Base-by-base conservation (phyloP, 805 yeast species). In the Sugiyamaella lignohabitans region DNA sequence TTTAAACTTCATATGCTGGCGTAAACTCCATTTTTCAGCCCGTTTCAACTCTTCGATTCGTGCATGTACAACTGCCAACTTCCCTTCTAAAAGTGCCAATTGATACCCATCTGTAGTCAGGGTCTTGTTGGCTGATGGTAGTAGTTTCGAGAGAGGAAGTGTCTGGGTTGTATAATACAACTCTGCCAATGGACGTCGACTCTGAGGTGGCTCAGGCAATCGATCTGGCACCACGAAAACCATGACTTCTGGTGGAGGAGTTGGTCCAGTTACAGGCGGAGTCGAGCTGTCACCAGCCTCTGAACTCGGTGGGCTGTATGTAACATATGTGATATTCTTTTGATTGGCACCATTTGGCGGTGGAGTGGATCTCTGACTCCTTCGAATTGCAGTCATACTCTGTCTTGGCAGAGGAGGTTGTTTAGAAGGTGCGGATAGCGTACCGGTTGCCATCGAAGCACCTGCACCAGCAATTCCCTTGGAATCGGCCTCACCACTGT, bases 21-120 rank as follows among this genome's bases (percentile, higher is more conserved):
- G 73, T 45, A 93, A 69, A 19, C 95, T 82, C 98, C 98, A 93
- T 57, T 85, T 80, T 1, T 86, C 84, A 48, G 83, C 82, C 40
- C 95, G 72, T 62, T 87, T 87, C 52, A 93, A 71, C 62, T 91
- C 98, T 59, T 91, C 98, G 40, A 93, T 89, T 51, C 98, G 73
- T 1, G 94, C 84, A 57, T 87, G 84, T 17, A 87, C 79, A 8
- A 88, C 96, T 0, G 95, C 86, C 2, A 91, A 80, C 60, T 89
- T 84, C 2, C 96, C 96, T 60, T 93, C 98, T 11, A 87, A 76
- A 29, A 89, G 68, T 0, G 95, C 86, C 57, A 84, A 77, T 59
- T 87, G 95, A 65, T 79, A 93, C 47, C 85, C 79, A 43, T 87
- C 91, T 0, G 98, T 85, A 27, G 88, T 79, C 34, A 91, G 70